Conservation (phyloP, 257 asterid genomes). For the Nicotiana noctiflora region DNA sequence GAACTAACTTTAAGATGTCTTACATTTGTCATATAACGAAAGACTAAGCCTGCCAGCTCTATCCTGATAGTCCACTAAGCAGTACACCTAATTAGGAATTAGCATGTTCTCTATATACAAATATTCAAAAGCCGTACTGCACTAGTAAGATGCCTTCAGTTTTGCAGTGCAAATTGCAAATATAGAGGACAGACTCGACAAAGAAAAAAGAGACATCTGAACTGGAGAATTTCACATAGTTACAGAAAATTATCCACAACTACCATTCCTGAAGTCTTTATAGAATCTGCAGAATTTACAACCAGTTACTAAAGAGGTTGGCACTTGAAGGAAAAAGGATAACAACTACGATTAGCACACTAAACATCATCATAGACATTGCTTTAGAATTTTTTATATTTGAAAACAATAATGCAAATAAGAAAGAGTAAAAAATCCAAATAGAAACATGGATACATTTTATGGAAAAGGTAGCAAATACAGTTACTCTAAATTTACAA, state of each 20-base stretch:
- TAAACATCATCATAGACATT: background rate
- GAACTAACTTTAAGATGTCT: background rate
- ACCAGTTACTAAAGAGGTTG: background rate
- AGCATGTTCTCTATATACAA: background rate
- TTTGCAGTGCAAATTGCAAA: background rate
- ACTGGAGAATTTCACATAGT: background rate
- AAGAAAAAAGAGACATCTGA: too few relatives aligned
- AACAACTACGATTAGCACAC: background rate
- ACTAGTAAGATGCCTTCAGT: too few relatives aligned
- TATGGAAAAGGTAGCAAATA: background rate
- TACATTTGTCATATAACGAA: background rate
- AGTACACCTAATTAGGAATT: background rate
- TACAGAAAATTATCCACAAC: background rate
- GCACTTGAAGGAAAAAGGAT: background rate
- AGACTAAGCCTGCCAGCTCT: background rate
- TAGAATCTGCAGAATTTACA: background rate
- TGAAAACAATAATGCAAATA: background rate
- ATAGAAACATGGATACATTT: background rate
- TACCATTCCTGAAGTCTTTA: background rate
- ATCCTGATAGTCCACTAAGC: background rate
- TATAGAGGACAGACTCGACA: background rate
- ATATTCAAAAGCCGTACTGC: background rate
- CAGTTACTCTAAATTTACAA: background rate
- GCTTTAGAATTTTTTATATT: background rate
- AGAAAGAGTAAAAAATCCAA: background rate